phyloP scores from a whole-genome alignment of 345 rosid genomes.

The Acer saccharum region DNA sequence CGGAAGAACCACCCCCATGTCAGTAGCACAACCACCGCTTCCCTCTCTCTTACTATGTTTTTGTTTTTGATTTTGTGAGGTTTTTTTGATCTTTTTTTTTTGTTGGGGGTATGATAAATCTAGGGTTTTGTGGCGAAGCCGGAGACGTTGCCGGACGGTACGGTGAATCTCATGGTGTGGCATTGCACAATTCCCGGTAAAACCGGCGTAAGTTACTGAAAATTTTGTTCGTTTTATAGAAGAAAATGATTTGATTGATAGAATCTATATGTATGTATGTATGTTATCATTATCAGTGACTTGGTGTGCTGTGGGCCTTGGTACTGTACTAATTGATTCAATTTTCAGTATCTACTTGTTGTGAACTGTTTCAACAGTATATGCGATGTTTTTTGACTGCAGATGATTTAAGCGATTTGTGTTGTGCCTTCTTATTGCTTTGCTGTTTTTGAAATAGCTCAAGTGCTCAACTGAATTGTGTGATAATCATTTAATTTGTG shows the following conservation, averaged over 20 bases:
- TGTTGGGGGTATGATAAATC: constrained; percentile 14
- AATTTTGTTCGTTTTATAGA: no score
- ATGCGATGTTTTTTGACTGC: background rate
- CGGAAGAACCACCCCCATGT: constrained; percentile 98
- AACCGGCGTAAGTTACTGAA: constrained; percentile 64
- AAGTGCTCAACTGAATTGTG: background rate
- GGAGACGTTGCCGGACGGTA: constrained; percentile 74
- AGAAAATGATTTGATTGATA: no score
- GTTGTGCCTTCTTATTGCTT: background rate
- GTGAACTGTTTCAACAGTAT: background rate
- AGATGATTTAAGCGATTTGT: background rate
- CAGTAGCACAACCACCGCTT: constrained; percentile 24
- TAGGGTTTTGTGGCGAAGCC: constrained; percentile 99
- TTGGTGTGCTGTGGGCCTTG: background rate
- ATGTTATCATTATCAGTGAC: no score
- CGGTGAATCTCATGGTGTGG: constrained; percentile 93
- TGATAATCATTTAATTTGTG: background rate
- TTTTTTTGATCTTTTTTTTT: background rate
- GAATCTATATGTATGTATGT: no score
- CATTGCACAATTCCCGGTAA: constrained; percentile 97
- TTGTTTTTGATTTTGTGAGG: background rate
- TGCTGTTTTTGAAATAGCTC: background rate
- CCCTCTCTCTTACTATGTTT: background rate
- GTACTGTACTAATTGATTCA: no score
- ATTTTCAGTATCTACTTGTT: no score